Conservation (phyloP, 805 yeast genomes). For the Saccharomycopsis javanensis region DNA sequence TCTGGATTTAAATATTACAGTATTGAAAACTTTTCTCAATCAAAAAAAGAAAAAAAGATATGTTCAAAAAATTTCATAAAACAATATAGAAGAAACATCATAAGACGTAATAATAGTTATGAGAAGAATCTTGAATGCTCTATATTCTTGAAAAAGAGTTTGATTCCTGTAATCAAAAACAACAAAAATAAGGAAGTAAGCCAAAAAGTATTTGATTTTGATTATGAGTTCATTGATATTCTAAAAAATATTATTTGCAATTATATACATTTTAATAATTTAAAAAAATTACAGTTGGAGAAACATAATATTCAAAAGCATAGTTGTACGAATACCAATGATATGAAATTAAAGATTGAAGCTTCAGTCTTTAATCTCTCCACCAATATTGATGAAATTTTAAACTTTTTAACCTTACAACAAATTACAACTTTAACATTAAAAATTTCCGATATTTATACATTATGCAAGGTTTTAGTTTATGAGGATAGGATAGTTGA, state of each 20-base stretch:
- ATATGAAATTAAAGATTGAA: background rate
- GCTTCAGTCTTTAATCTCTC: background rate
- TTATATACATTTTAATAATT: background rate
- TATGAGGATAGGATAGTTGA: background rate
- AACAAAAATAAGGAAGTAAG: background rate
- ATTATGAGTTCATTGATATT: background rate
- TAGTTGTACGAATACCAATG: background rate
- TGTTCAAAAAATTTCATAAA: too few relatives aligned
- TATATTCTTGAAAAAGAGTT: background rate
- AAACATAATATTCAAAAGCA: background rate
- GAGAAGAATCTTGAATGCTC: background rate
- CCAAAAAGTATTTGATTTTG: background rate
- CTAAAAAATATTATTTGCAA: background rate
- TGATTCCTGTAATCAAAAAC: background rate
- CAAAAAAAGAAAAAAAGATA: background rate
- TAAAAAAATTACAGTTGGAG: background rate
- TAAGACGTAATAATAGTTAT: background rate
- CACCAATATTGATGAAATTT: background rate
- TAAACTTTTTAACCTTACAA: background rate
- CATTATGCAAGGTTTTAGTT: background rate
- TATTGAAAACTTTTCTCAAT: background rate
- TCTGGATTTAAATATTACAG: background rate
- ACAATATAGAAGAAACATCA: too few relatives aligned
- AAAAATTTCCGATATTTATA: background rate
- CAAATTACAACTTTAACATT: background rate